Evolutionary conservation across 139 green algal genomes (phyloP).

Genomic region (Chlorella sp.): DNA sequence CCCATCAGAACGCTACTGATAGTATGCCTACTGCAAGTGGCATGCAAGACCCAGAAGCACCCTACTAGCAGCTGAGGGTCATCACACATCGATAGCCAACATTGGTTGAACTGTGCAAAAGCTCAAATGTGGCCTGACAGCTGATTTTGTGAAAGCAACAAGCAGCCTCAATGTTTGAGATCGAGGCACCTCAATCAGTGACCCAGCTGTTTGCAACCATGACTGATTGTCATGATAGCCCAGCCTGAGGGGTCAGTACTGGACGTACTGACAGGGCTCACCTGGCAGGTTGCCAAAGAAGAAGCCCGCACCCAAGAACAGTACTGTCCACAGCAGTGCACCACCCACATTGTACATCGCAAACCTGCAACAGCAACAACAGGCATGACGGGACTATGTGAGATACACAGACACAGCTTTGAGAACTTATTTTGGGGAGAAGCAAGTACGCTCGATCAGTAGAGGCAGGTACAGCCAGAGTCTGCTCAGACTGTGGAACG

Average conservation of each 20-base stretch:
- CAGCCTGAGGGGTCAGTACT: not conserved
- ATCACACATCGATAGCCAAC: too few species aligned
- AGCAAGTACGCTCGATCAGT: too few species aligned
- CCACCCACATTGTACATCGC: conserved; percentile 82
- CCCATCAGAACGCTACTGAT: not conserved
- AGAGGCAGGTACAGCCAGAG: too few species aligned
- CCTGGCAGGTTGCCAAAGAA: conserved; percentile 84
- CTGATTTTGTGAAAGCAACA: not conserved
- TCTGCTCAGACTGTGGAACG: too few species aligned
- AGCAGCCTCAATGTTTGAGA: not conserved
- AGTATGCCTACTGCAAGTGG: not conserved
- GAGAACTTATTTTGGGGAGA: too few species aligned
- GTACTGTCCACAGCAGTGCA: conserved; percentile 71
- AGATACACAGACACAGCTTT: too few species aligned
- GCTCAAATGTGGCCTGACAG: not conserved
- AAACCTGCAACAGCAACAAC: too few species aligned
- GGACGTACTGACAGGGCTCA: not conserved
- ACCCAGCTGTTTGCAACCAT: not conserved
- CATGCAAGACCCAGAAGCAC: too few species aligned
- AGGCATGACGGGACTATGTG: too few species aligned
- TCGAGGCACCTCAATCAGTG: not conserved
- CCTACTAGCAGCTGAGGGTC: too few species aligned
- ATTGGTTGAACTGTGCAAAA: not conserved
- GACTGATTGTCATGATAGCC: not conserved
- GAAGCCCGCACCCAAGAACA: conserved; percentile 74